phyloP scores from a whole-genome alignment of 768 basidiomycete species.

The Candolleomyces aberdarensis region DNA sequence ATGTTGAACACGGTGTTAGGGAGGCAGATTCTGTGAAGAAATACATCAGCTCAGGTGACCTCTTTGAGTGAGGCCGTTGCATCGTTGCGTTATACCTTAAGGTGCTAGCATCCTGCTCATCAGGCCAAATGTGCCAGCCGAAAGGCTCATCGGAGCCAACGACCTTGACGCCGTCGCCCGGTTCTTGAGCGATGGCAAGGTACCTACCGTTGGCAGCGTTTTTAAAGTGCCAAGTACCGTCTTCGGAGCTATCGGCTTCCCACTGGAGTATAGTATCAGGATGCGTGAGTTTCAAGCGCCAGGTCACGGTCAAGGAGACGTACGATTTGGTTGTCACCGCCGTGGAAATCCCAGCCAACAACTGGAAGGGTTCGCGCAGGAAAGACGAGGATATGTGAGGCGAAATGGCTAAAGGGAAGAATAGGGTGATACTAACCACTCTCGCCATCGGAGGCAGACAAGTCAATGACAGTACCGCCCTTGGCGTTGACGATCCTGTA shows the following conservation, averaged over 20 bases:
- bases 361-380: constrained; percentile 26
- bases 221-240: constrained; percentile 37
- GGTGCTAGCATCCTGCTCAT: constrained; percentile 30
- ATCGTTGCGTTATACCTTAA: constrained; percentile 37
- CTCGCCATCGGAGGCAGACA: constrained; percentile 48
- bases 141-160: constrained; percentile 34
- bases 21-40: constrained; percentile 38
- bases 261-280: neutral
- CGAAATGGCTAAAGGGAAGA: neutral
- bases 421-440: constrained; percentile 32
- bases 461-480: constrained; percentile 49
- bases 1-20: constrained; percentile 40
- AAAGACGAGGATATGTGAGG: neutral
- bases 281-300: neutral
- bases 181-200: constrained; percentile 35
- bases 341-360: constrained; percentile 44
- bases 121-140: constrained; percentile 50
- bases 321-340: constrained; percentile 41
- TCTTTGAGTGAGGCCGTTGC: neutral
- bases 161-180: constrained; percentile 37
- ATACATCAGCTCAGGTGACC: neutral
- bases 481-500: constrained; percentile 53
- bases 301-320: neutral
- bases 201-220: constrained; percentile 38
- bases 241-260: neutral